Evolutionary conservation across 1,284 basidiomycete species (phyloP).

Genomic region (Fistulinella staudtii): DNA sequence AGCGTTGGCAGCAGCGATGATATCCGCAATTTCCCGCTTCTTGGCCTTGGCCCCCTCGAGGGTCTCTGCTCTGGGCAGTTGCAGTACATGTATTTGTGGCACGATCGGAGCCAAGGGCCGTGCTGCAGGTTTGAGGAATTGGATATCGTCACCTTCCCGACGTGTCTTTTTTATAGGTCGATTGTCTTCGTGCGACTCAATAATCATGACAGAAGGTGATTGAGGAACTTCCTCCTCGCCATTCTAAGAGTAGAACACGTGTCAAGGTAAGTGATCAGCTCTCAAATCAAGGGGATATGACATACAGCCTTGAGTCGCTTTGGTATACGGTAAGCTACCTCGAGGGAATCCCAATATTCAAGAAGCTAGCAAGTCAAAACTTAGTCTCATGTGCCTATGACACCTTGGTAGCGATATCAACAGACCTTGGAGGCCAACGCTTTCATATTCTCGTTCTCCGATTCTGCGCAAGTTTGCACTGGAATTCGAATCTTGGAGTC

Average conservation of each 20-base stretch:
- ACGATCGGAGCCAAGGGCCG: neutral
- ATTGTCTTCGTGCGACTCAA: constrained; percentile 25
- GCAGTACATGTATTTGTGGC: neutral
- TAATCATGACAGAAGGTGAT: constrained; percentile 11
- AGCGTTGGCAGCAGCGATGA: constrained; percentile 48
- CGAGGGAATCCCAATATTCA: constrained; percentile 71
- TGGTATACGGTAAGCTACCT: constrained; percentile 82
- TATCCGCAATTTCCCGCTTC: constrained; percentile 34
- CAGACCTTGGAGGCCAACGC: constrained; percentile 57
- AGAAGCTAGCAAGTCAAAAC: constrained; percentile 62
- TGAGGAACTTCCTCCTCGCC: constrained; percentile 26
- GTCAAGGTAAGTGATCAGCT: neutral
- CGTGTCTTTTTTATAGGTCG: constrained; percentile 34
- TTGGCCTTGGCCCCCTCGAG: constrained; percentile 3
- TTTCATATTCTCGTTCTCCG: constrained; percentile 56
- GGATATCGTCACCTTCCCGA: constrained; percentile 23
- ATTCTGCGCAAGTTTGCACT: constrained; percentile 54
- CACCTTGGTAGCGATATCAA: neutral
- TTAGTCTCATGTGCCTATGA: neutral
- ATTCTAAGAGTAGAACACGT: constrained; percentile 20
- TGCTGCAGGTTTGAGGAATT: constrained; percentile 13
- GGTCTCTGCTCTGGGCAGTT: too few relatives aligned
- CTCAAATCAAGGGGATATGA: constrained; percentile 8
- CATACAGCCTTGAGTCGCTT: constrained; percentile 54
- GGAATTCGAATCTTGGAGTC: constrained; percentile 76